Base-by-base conservation (phyloP, 1,139 yeast genomes). In the Hanseniaspora sp. region DNA sequence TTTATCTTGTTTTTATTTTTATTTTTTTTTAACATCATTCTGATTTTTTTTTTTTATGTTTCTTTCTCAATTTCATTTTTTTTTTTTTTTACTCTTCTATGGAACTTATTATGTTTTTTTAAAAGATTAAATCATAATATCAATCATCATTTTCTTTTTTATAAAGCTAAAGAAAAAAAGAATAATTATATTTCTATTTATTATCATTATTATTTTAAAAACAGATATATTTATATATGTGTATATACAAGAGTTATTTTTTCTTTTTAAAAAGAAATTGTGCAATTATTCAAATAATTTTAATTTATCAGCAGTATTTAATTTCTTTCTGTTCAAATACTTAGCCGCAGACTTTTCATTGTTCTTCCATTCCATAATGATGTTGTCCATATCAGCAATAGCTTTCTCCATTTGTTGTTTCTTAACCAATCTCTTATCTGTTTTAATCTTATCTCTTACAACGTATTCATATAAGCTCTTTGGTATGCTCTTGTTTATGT, bases 361-460 rank as follows among this genome's bases (percentile, higher is more conserved):
- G 58, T 82, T 94, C 69, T 86, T 79, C 55, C 77, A 80, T 58
- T 76, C 79, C 52, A 78, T 64, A 59, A 90, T 82, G 61, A 78
- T 76, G 57, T 81, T 78, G 68, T 88, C 96, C 71, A 86, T 88
- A 58, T 77, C 74, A 45, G 72, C 77, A 62, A 86, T 69, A 34
- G 95, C 96, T 56, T 79, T 80, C 35, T 70, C 71, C 67, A 86
- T 80, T 60, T 75, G 77, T 59, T 73, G 73, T 67, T 79, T 72
- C 34, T 31, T 51, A 6, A 67, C 87, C 80, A 31, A 71, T 80
- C 7, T 78, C 83, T 58, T 77, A 75, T 52, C 76, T 78, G 66
- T 88, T 77, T 69, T 87, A 95, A 75, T 88, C 80, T 69, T 82
- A 85, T 62, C 81, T 82, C 11, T 53, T 87, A 83, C 77, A 86